Evolutionary conservation across 805 yeast species (phyloP), one percentile per base, ranked within the genome.

Genomic region (Ogataea nakhonphanomensis): DNA sequence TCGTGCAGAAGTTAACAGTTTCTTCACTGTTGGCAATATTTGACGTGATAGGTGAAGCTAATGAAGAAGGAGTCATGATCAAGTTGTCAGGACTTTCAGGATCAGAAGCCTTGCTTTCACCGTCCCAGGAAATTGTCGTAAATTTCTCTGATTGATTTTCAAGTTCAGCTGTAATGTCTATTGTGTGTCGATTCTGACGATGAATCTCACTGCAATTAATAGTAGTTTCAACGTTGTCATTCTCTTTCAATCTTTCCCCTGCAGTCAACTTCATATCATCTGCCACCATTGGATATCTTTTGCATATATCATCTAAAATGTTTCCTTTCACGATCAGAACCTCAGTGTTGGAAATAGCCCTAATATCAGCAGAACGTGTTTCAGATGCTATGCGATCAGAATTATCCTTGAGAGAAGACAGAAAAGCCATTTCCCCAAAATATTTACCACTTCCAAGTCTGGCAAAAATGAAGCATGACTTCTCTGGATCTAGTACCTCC

Each of bases 391-490:
- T 48, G 37, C 11, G 54, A 53, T 33, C 62, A 56, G 17, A 66
- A 11, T 45, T 45, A 24, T 53, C 54, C 28, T 58, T 43, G 14
- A 79, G 51, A 9, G 70, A 69, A 3, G 76, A 65, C 30, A 84
- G 59, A 50, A 83, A 84, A 0, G 86, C 75, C 81, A 83, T 79
- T 58, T 83, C 91, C 15, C 93, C 93, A 62, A 84, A 82, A 59
- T 80, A 82, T 25, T 79, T 72, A 14, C 84, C 86, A 11, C 76
- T 61, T 2, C 76, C 71, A 20, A 84, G 62, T 42, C 86, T 68
- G 4, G 85, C 88, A 27, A 78, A 56, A 1, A 72, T 64, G 25
- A 62, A 60, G 13, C 64, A 61, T 22, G 63, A 52, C 2, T 64
- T 61, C 33, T 66, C 77, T 3, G 54, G 49, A 35, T 59, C 50